Conservation (phyloP, 495 filamentous ascomycete genomes). For the Penicillium canariense region DNA sequence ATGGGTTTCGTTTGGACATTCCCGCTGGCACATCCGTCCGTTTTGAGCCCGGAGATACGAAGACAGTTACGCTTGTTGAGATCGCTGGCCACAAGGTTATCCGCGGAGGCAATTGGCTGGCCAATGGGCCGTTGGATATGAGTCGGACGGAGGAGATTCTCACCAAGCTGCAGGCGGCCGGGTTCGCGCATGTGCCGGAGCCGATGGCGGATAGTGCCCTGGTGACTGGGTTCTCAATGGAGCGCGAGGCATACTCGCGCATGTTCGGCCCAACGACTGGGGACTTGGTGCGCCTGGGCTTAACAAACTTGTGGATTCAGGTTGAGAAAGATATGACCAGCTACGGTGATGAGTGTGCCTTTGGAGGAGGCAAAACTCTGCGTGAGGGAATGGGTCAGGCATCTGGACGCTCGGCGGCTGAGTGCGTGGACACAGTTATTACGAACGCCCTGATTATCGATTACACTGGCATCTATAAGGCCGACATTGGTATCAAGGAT, state of each 20-base stretch:
- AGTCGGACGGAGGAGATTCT: constrained; percentile 63
- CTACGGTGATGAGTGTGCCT: constrained; percentile 93
- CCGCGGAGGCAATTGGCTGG: constrained; percentile 77
- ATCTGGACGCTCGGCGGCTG: constrained; percentile 64
- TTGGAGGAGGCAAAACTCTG: constrained; percentile 93
- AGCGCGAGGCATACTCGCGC: constrained; percentile 69
- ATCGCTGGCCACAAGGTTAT: constrained; percentile 85
- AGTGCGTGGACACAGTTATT: constrained; percentile 82
- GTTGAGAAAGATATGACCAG: constrained; percentile 84
- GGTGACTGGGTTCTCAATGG: constrained; percentile 65
- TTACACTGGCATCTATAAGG: constrained; percentile 92
- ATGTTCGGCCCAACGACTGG: constrained; percentile 96
- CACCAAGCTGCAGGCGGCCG: constrained; percentile 59
- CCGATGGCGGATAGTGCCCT: constrained; percentile 53
- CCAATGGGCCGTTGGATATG: constrained; percentile 66
- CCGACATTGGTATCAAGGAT: constrained; percentile 91
- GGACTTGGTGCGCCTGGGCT: constrained; percentile 76
- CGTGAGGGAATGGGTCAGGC: constrained; percentile 97
- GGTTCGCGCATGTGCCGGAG: constrained; percentile 75
- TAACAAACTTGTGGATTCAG: constrained; percentile 87
- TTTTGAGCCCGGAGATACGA: constrained; percentile 92
- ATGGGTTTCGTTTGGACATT: constrained; percentile 87
- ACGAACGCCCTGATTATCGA: constrained; percentile 93
- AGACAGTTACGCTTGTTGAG: constrained; percentile 89
- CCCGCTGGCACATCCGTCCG: constrained; percentile 88